Conservation (phyloP, 2,329 filamentous ascomycete genomes). For the Colletotrichum spinosum region DNA sequence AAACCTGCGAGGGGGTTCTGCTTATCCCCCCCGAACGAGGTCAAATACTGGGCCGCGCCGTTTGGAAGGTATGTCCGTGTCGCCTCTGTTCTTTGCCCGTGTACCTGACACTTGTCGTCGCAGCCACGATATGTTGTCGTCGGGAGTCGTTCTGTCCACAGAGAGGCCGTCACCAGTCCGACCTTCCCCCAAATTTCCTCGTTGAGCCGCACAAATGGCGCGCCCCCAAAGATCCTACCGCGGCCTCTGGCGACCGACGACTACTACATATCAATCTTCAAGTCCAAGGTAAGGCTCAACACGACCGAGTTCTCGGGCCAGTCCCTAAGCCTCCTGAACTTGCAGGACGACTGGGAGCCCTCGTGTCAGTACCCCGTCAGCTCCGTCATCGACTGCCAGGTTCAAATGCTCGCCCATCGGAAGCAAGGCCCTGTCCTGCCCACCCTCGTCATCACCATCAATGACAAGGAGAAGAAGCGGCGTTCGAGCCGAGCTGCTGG, state of each 20-base stretch:
- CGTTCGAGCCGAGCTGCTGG: constrained; percentile 73
- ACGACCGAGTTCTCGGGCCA: constrained; percentile 20
- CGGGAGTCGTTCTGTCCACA: constrained; percentile 51
- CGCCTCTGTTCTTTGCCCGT: constrained; percentile 6
- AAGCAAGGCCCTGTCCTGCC: constrained; percentile 71
- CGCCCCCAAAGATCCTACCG: constrained; percentile 50
- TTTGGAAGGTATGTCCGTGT: constrained; percentile 61
- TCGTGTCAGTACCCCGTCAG: constrained; percentile 65
- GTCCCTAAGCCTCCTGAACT: constrained; percentile 35
- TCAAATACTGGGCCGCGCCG: constrained; percentile 61
- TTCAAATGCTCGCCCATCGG: constrained; percentile 69
- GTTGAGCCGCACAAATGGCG: constrained; percentile 51
- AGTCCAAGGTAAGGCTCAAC: constrained; percentile 59
- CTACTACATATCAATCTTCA: constrained; percentile 66
- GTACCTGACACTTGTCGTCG: constrained; percentile 34
- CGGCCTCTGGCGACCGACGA: constrained; percentile 49
- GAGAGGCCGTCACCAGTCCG: constrained; percentile 49
- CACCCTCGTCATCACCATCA: constrained; percentile 69
- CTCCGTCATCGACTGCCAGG: constrained; percentile 66
- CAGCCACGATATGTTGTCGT: constrained; percentile 71
- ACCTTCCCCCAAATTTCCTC: constrained; percentile 52
- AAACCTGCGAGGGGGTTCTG: constrained; percentile 57
- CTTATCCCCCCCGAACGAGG: constrained; percentile 63
- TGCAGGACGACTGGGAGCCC: constrained; percentile 65
- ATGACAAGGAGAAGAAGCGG: constrained; percentile 72